Percentiles rank a stretch among this genome's conserved stretches.
These are phyloP conservation scores for Gamsiella multidivaricata DNA, from an alignment of 192 early-diverging fungal genomes.

Conservation along the genomic window DNA sequence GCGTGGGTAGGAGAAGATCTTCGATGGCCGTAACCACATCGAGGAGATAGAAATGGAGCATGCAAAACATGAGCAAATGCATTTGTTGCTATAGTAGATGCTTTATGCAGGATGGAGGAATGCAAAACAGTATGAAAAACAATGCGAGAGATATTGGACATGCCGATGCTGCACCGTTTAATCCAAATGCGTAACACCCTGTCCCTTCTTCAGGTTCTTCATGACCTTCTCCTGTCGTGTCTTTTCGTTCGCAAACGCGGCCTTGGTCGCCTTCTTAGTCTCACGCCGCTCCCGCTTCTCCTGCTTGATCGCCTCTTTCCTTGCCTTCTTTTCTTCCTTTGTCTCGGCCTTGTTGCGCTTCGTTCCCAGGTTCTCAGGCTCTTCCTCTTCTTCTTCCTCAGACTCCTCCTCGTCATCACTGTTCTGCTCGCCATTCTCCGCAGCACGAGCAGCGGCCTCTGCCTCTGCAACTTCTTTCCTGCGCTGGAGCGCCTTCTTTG, in stretches of 20 bases:
- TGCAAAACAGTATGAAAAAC: neutral
- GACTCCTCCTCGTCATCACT: conserved; percentile 53
- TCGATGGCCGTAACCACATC: too few relatives aligned
- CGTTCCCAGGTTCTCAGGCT: conserved; percentile 72
- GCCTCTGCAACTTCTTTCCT: conserved; percentile 28
- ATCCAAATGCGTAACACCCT: conserved; percentile 60
- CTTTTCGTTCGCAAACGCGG: conserved; percentile 80
- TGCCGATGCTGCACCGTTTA: conserved; percentile 3
- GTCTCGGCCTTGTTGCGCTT: conserved; percentile 86
- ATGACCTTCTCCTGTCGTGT: conserved; percentile 67
- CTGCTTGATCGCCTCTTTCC: conserved; percentile 89
- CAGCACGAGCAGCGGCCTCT: conserved; percentile 32
- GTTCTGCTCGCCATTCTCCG: conserved; percentile 40
- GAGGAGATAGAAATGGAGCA: too few relatives aligned
- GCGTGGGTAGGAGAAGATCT: too few relatives aligned
- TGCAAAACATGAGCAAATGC: neutral
- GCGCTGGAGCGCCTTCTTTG: conserved; percentile 46
- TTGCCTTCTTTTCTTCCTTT: conserved; percentile 90
- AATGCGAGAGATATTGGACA: neutral
- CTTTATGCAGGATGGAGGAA: neutral
- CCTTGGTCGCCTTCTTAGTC: conserved; percentile 84
- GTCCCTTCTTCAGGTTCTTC: conserved; percentile 62
- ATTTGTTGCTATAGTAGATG: neutral
- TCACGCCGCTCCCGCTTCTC: conserved; percentile 76
- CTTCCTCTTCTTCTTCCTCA: conserved; percentile 47